Conservation (phyloP, 2,329 filamentous ascomycete species). For the Cordyceps cicadae region DNA sequence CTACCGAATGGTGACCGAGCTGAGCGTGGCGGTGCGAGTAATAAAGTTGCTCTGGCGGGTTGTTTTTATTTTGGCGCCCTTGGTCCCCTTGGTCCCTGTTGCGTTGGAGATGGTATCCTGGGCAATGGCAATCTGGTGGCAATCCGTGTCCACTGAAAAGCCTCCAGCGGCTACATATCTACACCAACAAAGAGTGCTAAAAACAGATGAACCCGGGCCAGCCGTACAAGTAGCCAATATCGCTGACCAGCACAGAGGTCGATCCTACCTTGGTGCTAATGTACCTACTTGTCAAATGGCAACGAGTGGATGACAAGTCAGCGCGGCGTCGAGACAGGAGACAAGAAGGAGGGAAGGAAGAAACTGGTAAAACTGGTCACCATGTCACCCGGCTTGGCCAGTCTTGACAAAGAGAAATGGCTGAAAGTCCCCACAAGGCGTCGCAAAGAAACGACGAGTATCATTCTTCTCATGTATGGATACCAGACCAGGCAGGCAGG, state of each 20-base stretch:
- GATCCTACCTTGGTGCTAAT: neutral
- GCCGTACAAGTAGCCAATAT: neutral
- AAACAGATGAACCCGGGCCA: neutral
- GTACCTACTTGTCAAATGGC: too few relatives aligned
- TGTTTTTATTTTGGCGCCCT: neutral
- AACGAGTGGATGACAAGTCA: neutral
- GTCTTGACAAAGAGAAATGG: conserved; percentile 8
- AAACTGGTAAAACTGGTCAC: neutral
- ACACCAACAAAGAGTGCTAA: neutral
- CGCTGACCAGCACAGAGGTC: neutral
- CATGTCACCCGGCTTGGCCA: neutral
- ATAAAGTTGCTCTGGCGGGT: too few relatives aligned
- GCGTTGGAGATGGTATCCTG: neutral
- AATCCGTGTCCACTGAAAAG: neutral
- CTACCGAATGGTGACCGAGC: neutral
- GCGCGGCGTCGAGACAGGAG: neutral
- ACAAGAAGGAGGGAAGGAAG: neutral
- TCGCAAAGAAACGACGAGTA: conserved; percentile 7
- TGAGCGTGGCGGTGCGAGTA: neutral
- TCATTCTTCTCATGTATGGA: neutral
- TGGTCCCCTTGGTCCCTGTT: neutral
- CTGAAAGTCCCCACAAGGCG: neutral
- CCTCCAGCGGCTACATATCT: neutral
- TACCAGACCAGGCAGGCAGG: neutral
- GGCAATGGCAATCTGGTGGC: neutral